Percentiles rank a stretch among this genome's conserved stretches.
Conservation (phyloP, 495 filamentous ascomycete species). For the Penicillium cataractarum region DNA sequence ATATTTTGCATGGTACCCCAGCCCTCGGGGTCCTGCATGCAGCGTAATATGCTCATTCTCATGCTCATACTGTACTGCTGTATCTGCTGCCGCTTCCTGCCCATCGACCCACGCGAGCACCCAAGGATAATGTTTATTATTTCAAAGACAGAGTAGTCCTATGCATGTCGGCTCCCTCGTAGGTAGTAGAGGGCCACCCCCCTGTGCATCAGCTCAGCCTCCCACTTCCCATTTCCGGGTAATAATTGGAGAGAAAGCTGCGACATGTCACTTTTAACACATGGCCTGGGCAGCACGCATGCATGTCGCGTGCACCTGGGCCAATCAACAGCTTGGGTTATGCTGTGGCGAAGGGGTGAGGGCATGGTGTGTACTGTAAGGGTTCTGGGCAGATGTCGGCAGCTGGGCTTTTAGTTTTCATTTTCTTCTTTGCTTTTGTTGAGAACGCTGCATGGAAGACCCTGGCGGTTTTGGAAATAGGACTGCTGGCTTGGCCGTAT, state of each 20-base stretch:
- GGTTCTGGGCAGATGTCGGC: neutral
- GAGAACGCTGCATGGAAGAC: slow-evolving; percentile 8
- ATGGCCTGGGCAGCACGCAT: slow-evolving; percentile 26
- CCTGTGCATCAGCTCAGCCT: neutral
- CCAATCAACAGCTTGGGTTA: slow-evolving; percentile 5
- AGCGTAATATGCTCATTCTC: slow-evolving; percentile 22
- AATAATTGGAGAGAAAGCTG: slow-evolving; percentile 12
- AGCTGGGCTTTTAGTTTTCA: neutral
- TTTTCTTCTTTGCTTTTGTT: slow-evolving; percentile 4
- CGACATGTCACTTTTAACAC: slow-evolving; percentile 33
- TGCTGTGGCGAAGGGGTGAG: slow-evolving; percentile 6
- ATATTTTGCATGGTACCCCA: slow-evolving; percentile 23
- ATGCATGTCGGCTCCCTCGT: neutral
- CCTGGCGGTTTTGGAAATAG: slow-evolving; percentile 3
- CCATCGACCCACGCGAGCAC: neutral
- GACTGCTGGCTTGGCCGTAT: slow-evolving; percentile 2
- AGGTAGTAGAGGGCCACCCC: neutral
- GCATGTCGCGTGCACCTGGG: slow-evolving; percentile 15
- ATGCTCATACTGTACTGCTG: slow-evolving; percentile 3
- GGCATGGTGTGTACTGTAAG: neutral
- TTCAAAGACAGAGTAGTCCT: neutral
- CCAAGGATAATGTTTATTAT: neutral
- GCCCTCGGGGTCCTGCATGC: slow-evolving; percentile 22
- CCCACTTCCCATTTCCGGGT: slow-evolving; percentile 14
- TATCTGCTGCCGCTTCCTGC: neutral